Conservation (phyloP, 2,329 filamentous ascomycete species). For the Coniella lustricola region DNA sequence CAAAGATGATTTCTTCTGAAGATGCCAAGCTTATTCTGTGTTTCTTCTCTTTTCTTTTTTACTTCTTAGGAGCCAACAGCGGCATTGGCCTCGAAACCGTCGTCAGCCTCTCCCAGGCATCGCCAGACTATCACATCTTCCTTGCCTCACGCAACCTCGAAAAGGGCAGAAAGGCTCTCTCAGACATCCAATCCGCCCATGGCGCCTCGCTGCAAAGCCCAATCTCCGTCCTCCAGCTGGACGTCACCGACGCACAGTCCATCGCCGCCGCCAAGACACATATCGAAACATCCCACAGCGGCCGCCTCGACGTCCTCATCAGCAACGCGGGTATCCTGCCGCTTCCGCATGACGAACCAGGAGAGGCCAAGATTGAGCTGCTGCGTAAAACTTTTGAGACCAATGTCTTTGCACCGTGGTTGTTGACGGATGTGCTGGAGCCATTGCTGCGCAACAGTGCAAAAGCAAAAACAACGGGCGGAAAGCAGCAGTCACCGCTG, state of each 20-base stretch:
- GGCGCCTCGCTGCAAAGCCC: constrained; percentile 1
- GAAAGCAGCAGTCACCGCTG: constrained; percentile 22
- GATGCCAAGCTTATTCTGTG: not conserved
- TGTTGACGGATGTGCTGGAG: constrained; percentile 26
- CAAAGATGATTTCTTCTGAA: not conserved
- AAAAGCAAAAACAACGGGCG: not conserved
- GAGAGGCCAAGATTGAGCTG: constrained; percentile 44
- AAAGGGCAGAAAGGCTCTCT: not conserved
- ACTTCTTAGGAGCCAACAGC: not conserved
- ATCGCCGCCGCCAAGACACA: constrained; percentile 27
- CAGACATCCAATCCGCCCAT: not conserved
- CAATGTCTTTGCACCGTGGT: constrained; percentile 26
- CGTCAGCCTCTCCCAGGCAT: not conserved
- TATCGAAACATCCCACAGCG: constrained; percentile 28
- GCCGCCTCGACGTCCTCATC: constrained; percentile 35
- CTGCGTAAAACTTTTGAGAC: constrained; percentile 42
- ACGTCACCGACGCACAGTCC: constrained; percentile 28
- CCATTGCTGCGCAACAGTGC: constrained; percentile 21
- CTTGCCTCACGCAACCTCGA: not conserved
- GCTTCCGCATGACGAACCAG: constrained; percentile 29
- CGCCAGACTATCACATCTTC: constrained; percentile 1
- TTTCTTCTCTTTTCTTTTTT: not conserved
- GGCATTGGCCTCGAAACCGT: constrained; percentile 4
- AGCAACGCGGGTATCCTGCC: constrained; percentile 41
- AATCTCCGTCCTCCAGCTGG: constrained; percentile 25